phyloP scores from a whole-genome alignment of 768 basidiomycete species.

The Mycena chlorophos region DNA sequence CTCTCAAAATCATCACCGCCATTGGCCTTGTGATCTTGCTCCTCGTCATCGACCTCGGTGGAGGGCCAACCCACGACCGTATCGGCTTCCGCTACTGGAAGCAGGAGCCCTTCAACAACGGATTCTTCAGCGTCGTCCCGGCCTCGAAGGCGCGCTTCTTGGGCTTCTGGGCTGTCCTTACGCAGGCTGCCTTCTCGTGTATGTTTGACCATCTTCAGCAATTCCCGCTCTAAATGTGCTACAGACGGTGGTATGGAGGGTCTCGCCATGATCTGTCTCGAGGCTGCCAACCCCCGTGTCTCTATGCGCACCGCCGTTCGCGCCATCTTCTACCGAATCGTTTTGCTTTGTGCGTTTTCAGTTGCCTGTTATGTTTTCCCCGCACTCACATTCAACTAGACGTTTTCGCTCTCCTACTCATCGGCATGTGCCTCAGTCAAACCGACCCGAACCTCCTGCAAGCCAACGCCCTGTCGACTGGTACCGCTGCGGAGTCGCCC shows the following conservation, averaged over 20 bases:
- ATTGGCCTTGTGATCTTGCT: conserved; percentile 44
- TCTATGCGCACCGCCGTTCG: conserved; percentile 43
- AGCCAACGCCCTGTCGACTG: conserved; percentile 21
- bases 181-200: conserved; percentile 33
- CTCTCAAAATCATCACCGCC: conserved; percentile 48
- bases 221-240: conserved; percentile 12
- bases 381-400: conserved; percentile 16
- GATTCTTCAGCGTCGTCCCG: conserved; percentile 17
- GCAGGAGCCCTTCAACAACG: conserved; percentile 25
- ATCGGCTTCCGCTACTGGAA: conserved; percentile 46
- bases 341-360: conserved; percentile 22
- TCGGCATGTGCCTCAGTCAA: conserved; percentile 41
- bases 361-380: neutral
- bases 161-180: conserved; percentile 33
- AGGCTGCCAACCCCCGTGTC: conserved; percentile 45
- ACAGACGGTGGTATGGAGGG: conserved; percentile 44
- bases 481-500: conserved; percentile 44
- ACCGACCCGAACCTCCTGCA: conserved; percentile 23
- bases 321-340: conserved; percentile 40
- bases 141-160: conserved; percentile 35
- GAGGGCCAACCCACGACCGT: conserved; percentile 42
- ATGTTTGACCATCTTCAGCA: conserved; percentile 10
- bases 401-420: conserved; percentile 41
- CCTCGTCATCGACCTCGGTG: conserved; percentile 51
- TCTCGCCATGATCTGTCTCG: conserved; percentile 33